phyloP scores from a whole-genome alignment of 78 protist species.

The Dictyostelium capitatum region DNA sequence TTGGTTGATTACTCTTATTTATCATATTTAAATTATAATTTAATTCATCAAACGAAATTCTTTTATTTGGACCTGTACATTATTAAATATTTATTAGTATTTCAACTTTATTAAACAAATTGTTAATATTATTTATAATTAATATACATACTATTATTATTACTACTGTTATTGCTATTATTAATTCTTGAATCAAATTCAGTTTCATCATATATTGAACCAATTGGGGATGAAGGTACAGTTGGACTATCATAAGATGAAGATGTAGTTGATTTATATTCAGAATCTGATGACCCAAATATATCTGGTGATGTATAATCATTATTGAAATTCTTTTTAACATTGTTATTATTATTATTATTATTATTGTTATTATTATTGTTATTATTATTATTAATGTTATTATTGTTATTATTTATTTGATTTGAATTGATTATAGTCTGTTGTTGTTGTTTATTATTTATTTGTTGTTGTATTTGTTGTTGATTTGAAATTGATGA shows the following conservation, averaged over 20 bases:
- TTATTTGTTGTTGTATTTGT: background rate
- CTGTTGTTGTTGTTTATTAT: too few species aligned
- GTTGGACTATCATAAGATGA: slow-evolving; percentile 11
- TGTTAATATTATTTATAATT: background rate
- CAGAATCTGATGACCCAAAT: background rate
- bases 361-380: too few species aligned
- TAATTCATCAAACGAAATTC: background rate
- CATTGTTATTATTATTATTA: too few species aligned
- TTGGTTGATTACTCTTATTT: background rate
- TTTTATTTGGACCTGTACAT: background rate
- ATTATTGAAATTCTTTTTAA: background rate
- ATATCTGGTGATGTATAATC: slow-evolving; percentile 10
- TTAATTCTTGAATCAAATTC: slow-evolving; percentile 8
- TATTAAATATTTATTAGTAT: background rate
- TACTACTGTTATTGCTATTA: background rate
- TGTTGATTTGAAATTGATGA: background rate
- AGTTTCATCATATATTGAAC: background rate
- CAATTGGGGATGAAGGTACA: slow-evolving; percentile 16
- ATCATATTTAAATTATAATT: background rate
- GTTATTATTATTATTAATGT: too few species aligned
- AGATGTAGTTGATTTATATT: background rate
- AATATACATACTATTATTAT: background rate
- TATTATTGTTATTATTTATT: too few species aligned
- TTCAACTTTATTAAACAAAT: background rate
- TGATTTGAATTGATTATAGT: too few species aligned